Percentiles rank a stretch among this genome's conserved stretches.
Evolutionary conservation across 805 yeast genomes (phyloP).

Genomic region (Ogataea nakhonphanomensis): DNA sequence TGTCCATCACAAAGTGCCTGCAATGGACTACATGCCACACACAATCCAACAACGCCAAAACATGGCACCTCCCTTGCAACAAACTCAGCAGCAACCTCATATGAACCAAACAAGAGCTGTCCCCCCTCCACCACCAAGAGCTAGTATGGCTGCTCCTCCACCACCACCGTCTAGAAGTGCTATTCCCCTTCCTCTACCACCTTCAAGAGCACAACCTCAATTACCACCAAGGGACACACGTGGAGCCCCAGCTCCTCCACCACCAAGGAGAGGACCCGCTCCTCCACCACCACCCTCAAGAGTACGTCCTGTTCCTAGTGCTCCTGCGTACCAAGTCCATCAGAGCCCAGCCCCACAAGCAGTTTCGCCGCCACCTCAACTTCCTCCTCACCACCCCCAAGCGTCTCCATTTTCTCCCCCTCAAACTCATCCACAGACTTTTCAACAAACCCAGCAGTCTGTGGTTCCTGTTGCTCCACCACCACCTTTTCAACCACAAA

Average conservation of each 20-base stretch:
- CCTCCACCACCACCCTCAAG: slow-evolving; percentile 47
- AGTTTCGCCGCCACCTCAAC: slow-evolving; percentile 23
- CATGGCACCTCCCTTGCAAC: background rate
- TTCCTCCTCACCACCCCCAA: slow-evolving; percentile 20
- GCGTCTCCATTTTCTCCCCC: slow-evolving; percentile 39
- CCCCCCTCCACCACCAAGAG: slow-evolving; percentile 26
- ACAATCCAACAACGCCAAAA: slow-evolving; percentile 11
- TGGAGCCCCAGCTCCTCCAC: slow-evolving; percentile 35
- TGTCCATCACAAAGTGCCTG: slow-evolving; percentile 29
- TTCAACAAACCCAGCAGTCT: slow-evolving; percentile 14
- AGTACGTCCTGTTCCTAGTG: slow-evolving; percentile 15
- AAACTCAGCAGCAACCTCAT: slow-evolving; percentile 1
- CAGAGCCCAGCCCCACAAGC: slow-evolving; percentile 8
- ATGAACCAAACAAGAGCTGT: slow-evolving; percentile 7
- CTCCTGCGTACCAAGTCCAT: slow-evolving; percentile 7
- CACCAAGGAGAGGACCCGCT: slow-evolving; percentile 35
- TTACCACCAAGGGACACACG: slow-evolving; percentile 24
- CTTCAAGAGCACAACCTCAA: slow-evolving; percentile 23
- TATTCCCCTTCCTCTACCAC: slow-evolving; percentile 27
- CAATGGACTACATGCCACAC: slow-evolving; percentile 16
- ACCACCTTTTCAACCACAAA: slow-evolving; percentile 6
- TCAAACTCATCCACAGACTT: slow-evolving; percentile 22
- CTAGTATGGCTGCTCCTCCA: slow-evolving; percentile 26
- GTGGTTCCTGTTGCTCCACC: slow-evolving; percentile 9
- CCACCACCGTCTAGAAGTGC: slow-evolving; percentile 34